Base-by-base conservation (phyloP, 169 alveolate species). In the Eimeria acervulina region DNA sequence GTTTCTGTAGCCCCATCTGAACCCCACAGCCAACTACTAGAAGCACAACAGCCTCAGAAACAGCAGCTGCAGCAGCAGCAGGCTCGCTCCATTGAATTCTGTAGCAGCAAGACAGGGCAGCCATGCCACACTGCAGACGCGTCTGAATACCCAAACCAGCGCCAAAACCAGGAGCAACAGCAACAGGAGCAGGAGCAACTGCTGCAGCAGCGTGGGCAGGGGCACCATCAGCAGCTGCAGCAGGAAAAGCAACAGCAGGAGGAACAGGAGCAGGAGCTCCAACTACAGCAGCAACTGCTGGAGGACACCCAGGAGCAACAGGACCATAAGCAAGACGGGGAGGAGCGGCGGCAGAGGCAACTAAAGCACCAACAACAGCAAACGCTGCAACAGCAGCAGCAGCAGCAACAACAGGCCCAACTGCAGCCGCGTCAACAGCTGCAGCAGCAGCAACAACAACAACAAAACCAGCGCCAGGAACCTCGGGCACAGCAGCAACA, bases 1-100 rank as follows among this genome's bases (percentile, higher is more conserved):
- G 68, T 13, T n/a, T n/a, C n/a, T n/a, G n/a, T 12, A 51, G 15
- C 59, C 63, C 72, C 31, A 52, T n/a, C 47, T 6, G 3, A 5
- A 31, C 42, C 70, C 4, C 61, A 44, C 0, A 31, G 38, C n/a
- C 68, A 10, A 12, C 42, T 3, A 31, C 26, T 17, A 47, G 72
- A 10, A 7, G 44, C 21, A 28, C 90, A 81, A 47, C 90, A 42
- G 90, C 70, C 36, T n/a, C 90, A 80, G 89, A 40, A 80, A 7
- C 89, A 23, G 26, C 89, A 40, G 61, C 63, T 0, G 33, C 89
- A 80, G 42, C 89, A 40, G 61, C 61, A 28, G 44, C 87, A 76
- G 51, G 66, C 5, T 15, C 2, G 4, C 81, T 36, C 38, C 23
- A 12, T 23, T 70, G 13, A 21, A 10, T 7, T 15, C 84, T 36